Conservation (phyloP, 2,329 filamentous ascomycete species). For the Colletotrichum tropicicola region DNA sequence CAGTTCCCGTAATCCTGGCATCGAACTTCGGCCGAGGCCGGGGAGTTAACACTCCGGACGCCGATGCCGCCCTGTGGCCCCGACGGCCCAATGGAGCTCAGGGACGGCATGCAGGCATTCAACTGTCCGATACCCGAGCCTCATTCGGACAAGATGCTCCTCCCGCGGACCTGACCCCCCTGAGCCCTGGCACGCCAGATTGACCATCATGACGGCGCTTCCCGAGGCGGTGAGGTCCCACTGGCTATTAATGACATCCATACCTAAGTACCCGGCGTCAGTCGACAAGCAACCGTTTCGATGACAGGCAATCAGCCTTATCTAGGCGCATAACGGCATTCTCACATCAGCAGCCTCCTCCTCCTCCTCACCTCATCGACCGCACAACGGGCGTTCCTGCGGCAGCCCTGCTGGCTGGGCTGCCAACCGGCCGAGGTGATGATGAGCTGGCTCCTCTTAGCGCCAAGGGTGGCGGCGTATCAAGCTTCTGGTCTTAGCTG, state of each 20-base stretch:
- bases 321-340: neutral
- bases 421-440: neutral
- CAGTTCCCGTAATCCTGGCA: too few relatives aligned
- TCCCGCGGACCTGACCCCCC: neutral
- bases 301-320: neutral
- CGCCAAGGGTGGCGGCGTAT: constrained; percentile 10
- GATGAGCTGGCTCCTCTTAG: neutral
- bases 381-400: neutral
- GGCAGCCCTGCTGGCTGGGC: too few relatives aligned
- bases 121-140: constrained; percentile 2
- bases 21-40: constrained; percentile 4
- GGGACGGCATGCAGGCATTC: neutral
- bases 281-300: too few relatives aligned
- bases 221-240: too few relatives aligned
- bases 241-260: too few relatives aligned
- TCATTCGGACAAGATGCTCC: neutral
- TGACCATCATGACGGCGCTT: neutral
- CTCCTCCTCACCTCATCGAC: neutral
- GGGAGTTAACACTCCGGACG: constrained; percentile 3
- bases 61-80: neutral
- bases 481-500: constrained; percentile 20
- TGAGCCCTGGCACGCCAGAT: neutral
- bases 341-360: constrained; percentile 3
- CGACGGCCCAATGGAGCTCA: neutral
- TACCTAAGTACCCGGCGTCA: too few relatives aligned